Base-by-base conservation (phyloP, 2,329 filamentous ascomycete genomes). In the Talaromyces sp. region DNA sequence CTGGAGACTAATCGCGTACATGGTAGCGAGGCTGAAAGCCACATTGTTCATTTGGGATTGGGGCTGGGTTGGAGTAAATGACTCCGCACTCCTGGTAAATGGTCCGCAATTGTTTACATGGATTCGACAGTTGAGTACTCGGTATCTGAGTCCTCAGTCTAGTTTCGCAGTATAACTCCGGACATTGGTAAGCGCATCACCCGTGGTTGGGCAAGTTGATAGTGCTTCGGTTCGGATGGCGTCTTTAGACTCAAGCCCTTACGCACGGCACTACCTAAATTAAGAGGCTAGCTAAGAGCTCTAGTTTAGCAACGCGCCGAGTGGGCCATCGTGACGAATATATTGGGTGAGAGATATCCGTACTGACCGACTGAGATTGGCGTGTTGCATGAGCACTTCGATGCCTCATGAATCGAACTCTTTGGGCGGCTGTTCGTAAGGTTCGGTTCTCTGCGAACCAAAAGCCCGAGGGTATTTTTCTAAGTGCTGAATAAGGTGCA, bases 311-410 rank as follows among this genome's bases (percentile, higher is more conserved):
- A 56, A 11, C 31, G 29, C 29, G 31, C 31, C 47, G 31, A 40
- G 59, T 51, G 43, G 58, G 27, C 58, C 40, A 22, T 31, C 60
- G 47, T 62, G 60, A 29, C 60, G 47, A 43, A 62, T 51, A 54
- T n/a, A 54, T 54, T 62, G 60, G 47, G 22, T 40, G 47, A 62
- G 19, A 53, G 47, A 27, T 7, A 51, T 17, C 47, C 47, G 38
- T 17, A 3, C 27, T 22, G 40, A 8, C 38, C 27, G n/a, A 49
- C 29, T 36, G 43, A 56, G 49, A 53, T n/a, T 53, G 49, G 15
- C 49, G 49, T 29, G 49, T 53, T n/a, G 17, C 49, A 31, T 53
- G 11, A 31, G 3, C 31, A 53, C 25, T 36, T 56, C n/a, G 19
- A 38, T 56, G 19, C 31, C 19, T 36, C n/a, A 36, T 19, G 10